These are phyloP conservation scores for Xylaria sp. DNA, from an alignment of 2,329 filamentous ascomycete species.

Conservation along the genomic window DNA sequence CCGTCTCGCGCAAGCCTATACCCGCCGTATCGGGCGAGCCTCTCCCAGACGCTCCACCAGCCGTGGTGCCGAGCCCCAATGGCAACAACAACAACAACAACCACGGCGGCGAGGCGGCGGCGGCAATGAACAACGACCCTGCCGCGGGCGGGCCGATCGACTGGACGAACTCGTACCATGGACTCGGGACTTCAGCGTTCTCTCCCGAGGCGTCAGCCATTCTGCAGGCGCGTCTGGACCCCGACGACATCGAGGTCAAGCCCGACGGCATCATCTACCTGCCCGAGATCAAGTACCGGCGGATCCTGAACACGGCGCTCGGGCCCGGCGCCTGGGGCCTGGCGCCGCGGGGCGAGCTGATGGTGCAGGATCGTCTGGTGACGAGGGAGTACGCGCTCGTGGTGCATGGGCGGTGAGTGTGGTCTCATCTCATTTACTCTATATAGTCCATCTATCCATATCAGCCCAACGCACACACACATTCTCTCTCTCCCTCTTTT, in stretches of 20 bases:
- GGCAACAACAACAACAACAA: not conserved
- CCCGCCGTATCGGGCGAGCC: slow-evolving; percentile 46
- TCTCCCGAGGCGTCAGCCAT: slow-evolving; percentile 73
- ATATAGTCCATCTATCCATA: not conserved
- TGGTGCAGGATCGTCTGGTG: slow-evolving; percentile 81
- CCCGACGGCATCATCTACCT: slow-evolving; percentile 96
- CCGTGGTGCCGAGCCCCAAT: too few species aligned
- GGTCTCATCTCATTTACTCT: not conserved
- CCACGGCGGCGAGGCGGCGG: not conserved
- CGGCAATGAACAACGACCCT: not conserved
- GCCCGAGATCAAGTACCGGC: slow-evolving; percentile 96
- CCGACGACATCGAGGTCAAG: slow-evolving; percentile 92
- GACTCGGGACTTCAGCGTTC: slow-evolving; percentile 77
- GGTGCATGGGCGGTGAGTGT: slow-evolving; percentile 81
- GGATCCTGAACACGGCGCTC: slow-evolving; percentile 90
- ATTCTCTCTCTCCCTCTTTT: not conserved
- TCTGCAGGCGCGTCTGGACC: slow-evolving; percentile 72
- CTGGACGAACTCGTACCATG: slow-evolving; percentile 87
- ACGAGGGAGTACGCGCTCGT: slow-evolving; percentile 95
- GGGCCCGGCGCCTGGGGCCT: slow-evolving; percentile 96
- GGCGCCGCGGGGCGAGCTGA: slow-evolving; percentile 85
- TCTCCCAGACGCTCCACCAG: slow-evolving; percentile 44
- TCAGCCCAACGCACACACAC: not conserved
- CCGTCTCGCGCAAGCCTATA: slow-evolving; percentile 38
- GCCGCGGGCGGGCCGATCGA: too few species aligned